These are phyloP conservation scores for Exserohilum turcica DNA, from an alignment of 2,329 filamentous ascomycete species.

Conservation along the genomic window DNA sequence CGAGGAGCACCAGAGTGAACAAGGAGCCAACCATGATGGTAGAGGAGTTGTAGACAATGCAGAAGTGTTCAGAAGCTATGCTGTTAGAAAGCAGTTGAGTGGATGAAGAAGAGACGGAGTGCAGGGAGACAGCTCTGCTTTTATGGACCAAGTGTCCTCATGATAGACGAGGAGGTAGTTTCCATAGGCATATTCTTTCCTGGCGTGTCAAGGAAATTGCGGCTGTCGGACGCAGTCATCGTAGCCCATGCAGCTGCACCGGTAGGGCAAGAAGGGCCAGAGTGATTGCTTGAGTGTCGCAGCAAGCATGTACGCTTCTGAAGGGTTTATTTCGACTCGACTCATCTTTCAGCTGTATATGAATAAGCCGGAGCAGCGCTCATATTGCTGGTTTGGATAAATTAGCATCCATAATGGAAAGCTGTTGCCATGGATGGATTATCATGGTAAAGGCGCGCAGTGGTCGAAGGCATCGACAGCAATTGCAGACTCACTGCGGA, in stretches of 20 bases:
- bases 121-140: slow-evolving; percentile 3
- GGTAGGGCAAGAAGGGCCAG: background rate
- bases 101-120: background rate
- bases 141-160: background rate
- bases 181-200: background rate
- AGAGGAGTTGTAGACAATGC: background rate
- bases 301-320: background rate
- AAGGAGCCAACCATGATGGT: slow-evolving; percentile 23
- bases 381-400: too few species aligned
- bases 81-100: slow-evolving; percentile 22
- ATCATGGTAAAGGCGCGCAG: too few species aligned
- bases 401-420: too few species aligned
- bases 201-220: background rate
- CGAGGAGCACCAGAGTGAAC: slow-evolving; percentile 22
- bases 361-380: too few species aligned
- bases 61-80: slow-evolving; percentile 11
- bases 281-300: background rate
- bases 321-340: background rate
- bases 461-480: background rate
- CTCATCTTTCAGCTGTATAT: too few species aligned
- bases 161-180: background rate
- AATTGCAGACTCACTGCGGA: too few species aligned
- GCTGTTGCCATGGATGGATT: too few species aligned
- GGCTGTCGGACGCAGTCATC: background rate
- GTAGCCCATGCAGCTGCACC: background rate